Percentiles rank a stretch among this genome's conserved stretches.
These are phyloP conservation scores for Chrysochromulina parva DNA, from an alignment of 78 protist genomes.

Conservation along the genomic window DNA sequence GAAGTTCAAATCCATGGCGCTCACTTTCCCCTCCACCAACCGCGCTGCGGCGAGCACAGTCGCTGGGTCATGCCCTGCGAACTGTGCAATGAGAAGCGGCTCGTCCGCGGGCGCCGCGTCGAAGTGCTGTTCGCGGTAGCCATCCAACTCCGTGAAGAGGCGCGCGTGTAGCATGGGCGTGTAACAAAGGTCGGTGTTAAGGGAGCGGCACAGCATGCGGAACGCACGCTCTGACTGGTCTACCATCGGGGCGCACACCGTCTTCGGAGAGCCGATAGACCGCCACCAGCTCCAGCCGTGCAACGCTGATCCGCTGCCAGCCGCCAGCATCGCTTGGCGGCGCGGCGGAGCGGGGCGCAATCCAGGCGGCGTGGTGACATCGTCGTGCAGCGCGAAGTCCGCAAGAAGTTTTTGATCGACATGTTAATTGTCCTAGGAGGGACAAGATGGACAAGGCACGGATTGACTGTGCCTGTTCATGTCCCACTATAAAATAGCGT, in stretches of 20 bases:
- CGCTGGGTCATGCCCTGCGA: constrained; percentile 31
- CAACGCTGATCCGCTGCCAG: too few species aligned
- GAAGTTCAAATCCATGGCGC: constrained; percentile 46
- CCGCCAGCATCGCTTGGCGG: too few species aligned
- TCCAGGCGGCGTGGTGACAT: too few species aligned
- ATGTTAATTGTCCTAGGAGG: too few species aligned
- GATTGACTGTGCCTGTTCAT: too few species aligned
- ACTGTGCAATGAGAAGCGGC: not conserved
- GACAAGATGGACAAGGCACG: too few species aligned
- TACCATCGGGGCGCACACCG: constrained; percentile 79
- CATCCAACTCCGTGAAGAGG: not conserved
- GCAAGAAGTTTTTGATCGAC: too few species aligned
- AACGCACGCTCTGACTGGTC: constrained; percentile 78
- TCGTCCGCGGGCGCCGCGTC: too few species aligned
- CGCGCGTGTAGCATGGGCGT: constrained; percentile 16
- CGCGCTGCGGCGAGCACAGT: constrained; percentile 23
- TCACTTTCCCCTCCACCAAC: constrained; percentile 18
- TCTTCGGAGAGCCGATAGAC: constrained; percentile 20
- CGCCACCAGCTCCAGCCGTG: constrained; percentile 5
- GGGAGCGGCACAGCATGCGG: constrained; percentile 61
- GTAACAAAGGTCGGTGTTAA: constrained; percentile 45
- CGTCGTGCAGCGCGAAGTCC: too few species aligned
- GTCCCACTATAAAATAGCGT: too few species aligned
- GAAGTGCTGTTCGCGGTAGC: not conserved
- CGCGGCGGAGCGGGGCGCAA: too few species aligned